phyloP scores from a whole-genome alignment of 2,329 filamentous ascomycete species.

The Arachnopeziza araneosa region DNA sequence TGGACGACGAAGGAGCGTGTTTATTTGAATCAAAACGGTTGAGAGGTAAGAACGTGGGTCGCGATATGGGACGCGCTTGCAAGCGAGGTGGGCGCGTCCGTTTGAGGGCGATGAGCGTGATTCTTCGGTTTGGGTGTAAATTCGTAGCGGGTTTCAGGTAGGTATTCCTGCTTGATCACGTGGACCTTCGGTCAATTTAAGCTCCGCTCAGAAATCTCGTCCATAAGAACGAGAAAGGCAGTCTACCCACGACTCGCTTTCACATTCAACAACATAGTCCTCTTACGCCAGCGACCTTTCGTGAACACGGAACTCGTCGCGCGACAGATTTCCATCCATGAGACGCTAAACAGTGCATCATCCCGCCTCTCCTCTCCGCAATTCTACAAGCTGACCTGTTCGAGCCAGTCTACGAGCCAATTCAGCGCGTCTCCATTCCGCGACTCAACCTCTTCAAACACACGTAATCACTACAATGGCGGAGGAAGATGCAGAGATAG shows the following conservation, averaged over 20 bases:
- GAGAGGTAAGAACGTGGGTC: too few species aligned
- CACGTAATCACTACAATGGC: constrained; percentile 21
- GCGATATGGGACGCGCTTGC: neutral
- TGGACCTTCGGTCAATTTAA: too few species aligned
- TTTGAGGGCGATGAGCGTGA: too few species aligned
- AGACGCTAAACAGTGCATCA: neutral
- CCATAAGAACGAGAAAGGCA: neutral
- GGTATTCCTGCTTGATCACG: neutral
- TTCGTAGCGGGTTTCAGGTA: neutral
- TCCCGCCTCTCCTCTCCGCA: neutral
- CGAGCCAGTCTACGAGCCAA: neutral
- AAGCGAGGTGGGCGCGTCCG: too few species aligned
- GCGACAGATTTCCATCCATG: neutral
- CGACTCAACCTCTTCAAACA: neutral
- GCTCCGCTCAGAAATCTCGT: neutral
- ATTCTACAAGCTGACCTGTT: neutral
- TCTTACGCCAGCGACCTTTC: neutral
- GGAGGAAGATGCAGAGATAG: constrained; percentile 34
- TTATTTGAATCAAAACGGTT: neutral
- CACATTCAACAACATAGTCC: neutral
- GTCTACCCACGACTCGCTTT: neutral
- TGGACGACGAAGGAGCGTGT: neutral
- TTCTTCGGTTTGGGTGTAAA: too few species aligned
- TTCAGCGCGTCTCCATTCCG: neutral
- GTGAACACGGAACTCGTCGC: neutral